Conservation (phyloP, 2,329 filamentous ascomycete species). For the Samsoniella hepiali region DNA sequence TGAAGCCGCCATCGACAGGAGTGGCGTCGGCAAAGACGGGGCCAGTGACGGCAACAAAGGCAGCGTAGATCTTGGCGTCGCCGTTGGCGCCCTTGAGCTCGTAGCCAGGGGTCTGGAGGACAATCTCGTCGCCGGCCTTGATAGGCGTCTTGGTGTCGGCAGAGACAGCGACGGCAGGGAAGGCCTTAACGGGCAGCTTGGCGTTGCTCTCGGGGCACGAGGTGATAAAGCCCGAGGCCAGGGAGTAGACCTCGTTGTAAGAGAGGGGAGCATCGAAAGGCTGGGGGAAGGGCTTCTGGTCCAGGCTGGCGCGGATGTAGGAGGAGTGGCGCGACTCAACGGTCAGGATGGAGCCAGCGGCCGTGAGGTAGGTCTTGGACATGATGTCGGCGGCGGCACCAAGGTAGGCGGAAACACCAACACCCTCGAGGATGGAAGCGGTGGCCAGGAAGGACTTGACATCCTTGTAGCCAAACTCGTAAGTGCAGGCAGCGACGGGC, state of each 20-base stretch:
- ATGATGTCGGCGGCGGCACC: constrained; percentile 66
- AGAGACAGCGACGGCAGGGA: constrained; percentile 48
- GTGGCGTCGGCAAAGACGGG: constrained; percentile 25
- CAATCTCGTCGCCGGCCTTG: constrained; percentile 20
- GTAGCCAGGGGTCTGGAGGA: constrained; percentile 23
- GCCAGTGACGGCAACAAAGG: constrained; percentile 32
- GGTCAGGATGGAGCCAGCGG: constrained; percentile 68
- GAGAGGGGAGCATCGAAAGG: constrained; percentile 69
- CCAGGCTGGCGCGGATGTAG: constrained; percentile 61
- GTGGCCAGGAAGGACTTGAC: constrained; percentile 66
- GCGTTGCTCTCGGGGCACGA: constrained; percentile 63
- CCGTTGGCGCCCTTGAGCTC: constrained; percentile 26
- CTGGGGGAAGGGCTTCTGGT: constrained; percentile 59
- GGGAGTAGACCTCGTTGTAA: constrained; percentile 67
- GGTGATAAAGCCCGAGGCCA: constrained; percentile 69
- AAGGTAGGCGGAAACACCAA: constrained; percentile 71
- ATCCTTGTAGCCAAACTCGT: constrained; percentile 68
- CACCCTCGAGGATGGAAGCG: constrained; percentile 67
- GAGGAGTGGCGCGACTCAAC: constrained; percentile 73
- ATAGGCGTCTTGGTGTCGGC: constrained; percentile 26
- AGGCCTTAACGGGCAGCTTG: constrained; percentile 61
- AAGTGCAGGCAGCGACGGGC: constrained; percentile 67
- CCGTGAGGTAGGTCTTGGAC: constrained; percentile 56
- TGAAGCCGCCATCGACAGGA: constrained; percentile 23
- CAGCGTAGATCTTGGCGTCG: constrained; percentile 30